These are phyloP conservation scores for Penicillium cinerascens DNA, from an alignment of 495 filamentous ascomycete genomes.

Conservation along the genomic window DNA sequence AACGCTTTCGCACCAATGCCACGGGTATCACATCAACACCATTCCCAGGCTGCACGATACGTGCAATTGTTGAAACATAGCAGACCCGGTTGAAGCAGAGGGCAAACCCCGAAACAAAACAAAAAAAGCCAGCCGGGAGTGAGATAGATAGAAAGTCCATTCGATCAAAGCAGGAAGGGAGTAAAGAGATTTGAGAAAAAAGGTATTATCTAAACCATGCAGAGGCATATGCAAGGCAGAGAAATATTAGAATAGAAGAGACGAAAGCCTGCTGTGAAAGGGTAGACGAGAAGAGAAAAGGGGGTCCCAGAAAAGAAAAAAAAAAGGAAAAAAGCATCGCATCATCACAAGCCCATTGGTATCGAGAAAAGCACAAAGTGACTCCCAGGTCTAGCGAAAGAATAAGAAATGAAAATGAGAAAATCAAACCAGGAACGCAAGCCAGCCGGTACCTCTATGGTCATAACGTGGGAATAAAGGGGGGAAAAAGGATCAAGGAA, in stretches of 20 bases:
- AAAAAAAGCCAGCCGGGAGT: constrained; percentile 4
- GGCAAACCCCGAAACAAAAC: constrained; percentile 2
- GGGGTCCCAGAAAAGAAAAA: constrained; percentile 23
- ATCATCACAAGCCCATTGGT: constrained; percentile 34
- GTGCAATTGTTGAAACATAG: constrained; percentile 11
- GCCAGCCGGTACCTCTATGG: constrained; percentile 47
- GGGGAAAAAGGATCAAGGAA: constrained; percentile 11
- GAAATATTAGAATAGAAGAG: constrained; percentile 18
- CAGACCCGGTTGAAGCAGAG: constrained; percentile 16
- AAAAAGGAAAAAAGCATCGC: constrained; percentile 21
- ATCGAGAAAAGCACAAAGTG: constrained; percentile 31
- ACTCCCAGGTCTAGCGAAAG: constrained; percentile 43
- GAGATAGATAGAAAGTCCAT: constrained; percentile 1
- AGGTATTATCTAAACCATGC: constrained; percentile 16
- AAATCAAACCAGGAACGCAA: constrained; percentile 38
- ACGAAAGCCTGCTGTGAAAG: constrained; percentile 2
- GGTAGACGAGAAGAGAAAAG: constrained; percentile 10
- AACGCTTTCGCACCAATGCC: constrained; percentile 21
- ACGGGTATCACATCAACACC: constrained; percentile 28
- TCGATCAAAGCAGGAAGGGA: constrained; percentile 1
- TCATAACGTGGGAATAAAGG: constrained; percentile 31
- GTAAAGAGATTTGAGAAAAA: constrained; percentile 13
- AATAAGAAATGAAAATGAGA: constrained; percentile 33
- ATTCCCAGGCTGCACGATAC: constrained; percentile 17
- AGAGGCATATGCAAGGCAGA: constrained; percentile 14